A percentile compares a stretch with the other conserved stretches of the same genome.
These are phyloP conservation scores for Nakazawaea wyomingensis DNA, from an alignment of 805 yeast species.

Conservation along the genomic window DNA sequence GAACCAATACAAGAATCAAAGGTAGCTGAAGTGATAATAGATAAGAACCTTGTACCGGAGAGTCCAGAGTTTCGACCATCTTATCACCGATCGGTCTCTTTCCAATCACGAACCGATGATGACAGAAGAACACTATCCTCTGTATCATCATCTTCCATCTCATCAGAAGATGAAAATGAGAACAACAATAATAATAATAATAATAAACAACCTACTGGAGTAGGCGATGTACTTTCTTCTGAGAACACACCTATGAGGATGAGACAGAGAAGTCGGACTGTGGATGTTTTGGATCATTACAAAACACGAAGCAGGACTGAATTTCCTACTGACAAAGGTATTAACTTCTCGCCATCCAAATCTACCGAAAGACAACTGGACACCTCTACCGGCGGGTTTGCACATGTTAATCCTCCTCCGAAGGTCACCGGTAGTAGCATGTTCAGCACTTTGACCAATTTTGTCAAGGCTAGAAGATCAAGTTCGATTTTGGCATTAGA, in stretches of 20 bases:
- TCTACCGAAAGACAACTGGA: not conserved
- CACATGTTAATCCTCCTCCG: too few relatives aligned
- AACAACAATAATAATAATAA: not conserved
- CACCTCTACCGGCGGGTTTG: not conserved
- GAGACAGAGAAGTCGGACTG: constrained; percentile 28
- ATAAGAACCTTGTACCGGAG: not conserved
- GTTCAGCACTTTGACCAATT: constrained; percentile 24
- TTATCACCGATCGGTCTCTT: constrained; percentile 10
- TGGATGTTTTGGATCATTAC: constrained; percentile 23
- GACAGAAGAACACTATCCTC: constrained; percentile 2
- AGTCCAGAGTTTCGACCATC: not conserved
- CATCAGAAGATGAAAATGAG: not conserved
- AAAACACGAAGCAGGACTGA: not conserved
- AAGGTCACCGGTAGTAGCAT: too few relatives aligned
- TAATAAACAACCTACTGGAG: too few relatives aligned
- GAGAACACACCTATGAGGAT: constrained; percentile 11
- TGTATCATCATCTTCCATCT: not conserved
- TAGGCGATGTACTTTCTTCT: not conserved
- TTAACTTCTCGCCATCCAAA: not conserved
- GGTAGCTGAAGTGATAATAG: not conserved
- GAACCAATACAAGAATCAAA: not conserved
- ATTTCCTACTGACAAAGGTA: too few relatives aligned
- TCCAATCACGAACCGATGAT: constrained; percentile 7
- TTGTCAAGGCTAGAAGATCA: constrained; percentile 19
- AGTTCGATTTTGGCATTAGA: constrained; percentile 10